Evolutionary conservation across 345 rosid species (phyloP).

Genomic region (Mallotus nudiflorus): DNA sequence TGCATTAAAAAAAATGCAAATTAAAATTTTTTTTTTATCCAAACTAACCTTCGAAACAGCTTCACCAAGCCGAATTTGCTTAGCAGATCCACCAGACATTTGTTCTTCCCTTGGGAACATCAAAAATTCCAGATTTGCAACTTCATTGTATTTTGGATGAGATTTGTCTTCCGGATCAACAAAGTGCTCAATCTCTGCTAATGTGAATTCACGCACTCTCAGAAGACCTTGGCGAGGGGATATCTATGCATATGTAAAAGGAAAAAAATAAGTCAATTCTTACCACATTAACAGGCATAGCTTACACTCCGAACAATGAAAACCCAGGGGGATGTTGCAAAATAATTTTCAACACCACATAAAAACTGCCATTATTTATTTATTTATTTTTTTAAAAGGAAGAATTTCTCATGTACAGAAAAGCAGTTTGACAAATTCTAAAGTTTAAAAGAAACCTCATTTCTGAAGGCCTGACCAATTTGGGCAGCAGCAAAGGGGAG

Average conservation of each 20-base stretch:
- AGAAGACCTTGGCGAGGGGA: slow-evolving; percentile 99
- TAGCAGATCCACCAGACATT: slow-evolving; percentile 83
- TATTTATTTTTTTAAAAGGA: background rate
- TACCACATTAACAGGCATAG: background rate
- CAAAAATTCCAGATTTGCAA: slow-evolving; percentile 64
- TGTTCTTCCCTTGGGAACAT: slow-evolving; percentile 94
- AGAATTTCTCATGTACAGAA: background rate
- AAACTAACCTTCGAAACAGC: slow-evolving; percentile 72
- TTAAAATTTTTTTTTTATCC: background rate
- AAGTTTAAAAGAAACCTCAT: slow-evolving; percentile 56
- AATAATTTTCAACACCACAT: too few species aligned
- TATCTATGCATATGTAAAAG: slow-evolving; percentile 43
- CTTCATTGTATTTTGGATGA: slow-evolving; percentile 78
- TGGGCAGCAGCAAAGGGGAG: slow-evolving; percentile 99
- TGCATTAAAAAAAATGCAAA: background rate
- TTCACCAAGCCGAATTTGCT: slow-evolving; percentile 56
- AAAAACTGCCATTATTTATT: too few species aligned
- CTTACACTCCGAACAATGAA: background rate
- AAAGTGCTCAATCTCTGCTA: slow-evolving; percentile 96
- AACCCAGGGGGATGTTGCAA: background rate
- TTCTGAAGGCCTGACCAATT: slow-evolving; percentile 96
- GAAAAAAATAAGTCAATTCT: background rate
- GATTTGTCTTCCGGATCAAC: slow-evolving; percentile 95
- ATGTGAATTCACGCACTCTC: slow-evolving; percentile 90
- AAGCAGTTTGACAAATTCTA: background rate